Evolutionary conservation across 23 red algal genomes (phyloP), one percentile per base, ranked within the genome.

Genomic region (Gracilaria caudata): DNA sequence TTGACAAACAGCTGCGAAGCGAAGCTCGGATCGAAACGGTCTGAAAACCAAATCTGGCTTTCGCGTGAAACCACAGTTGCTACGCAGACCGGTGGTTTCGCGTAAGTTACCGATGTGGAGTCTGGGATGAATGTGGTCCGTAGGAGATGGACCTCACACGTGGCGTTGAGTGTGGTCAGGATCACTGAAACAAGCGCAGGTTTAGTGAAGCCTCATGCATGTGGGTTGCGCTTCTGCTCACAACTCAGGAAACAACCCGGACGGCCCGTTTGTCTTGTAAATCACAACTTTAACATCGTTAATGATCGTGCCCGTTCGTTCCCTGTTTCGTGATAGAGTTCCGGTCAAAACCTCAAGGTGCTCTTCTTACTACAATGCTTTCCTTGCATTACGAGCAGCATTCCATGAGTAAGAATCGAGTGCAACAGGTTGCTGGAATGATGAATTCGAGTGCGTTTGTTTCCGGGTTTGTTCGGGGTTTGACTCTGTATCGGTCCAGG

Each of bases 381-480:
- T n/a, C n/a, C n/a, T n/a, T n/a, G n/a, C n/a, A n/a, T n/a, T n/a
- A n/a, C 1, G 8, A 6, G 11, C 7, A 25, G 61, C 5, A 66
- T 11, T 66, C 30, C 1, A 2, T 29, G 7, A 28, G 23, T 28
- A 60, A 7, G 4, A 29, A 11, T 28, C 23, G 4, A 60, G 25
- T 29, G 11, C 25, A 60, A 29, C 23, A 60, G 57, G 23, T 61
- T 61, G 29, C 17, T 30, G 26, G 57, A 57, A 30, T 30, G 11
- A 66, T 66, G 61, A 66, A 37, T 35, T 35, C 61, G 14, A 66
- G 25, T 35, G 61, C 61, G 61, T 66, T 66, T 66, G 61, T 66
- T 37, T 66, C 61, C 19, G 61, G 61, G 61, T 33, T 66, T 66
- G 61, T 35, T 17, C 61, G 61, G 3, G 61, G 61, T 3, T 35